Evolutionary conservation across 495 filamentous ascomycete genomes (phyloP).

Genomic region (Glarea lozoyensis): DNA sequence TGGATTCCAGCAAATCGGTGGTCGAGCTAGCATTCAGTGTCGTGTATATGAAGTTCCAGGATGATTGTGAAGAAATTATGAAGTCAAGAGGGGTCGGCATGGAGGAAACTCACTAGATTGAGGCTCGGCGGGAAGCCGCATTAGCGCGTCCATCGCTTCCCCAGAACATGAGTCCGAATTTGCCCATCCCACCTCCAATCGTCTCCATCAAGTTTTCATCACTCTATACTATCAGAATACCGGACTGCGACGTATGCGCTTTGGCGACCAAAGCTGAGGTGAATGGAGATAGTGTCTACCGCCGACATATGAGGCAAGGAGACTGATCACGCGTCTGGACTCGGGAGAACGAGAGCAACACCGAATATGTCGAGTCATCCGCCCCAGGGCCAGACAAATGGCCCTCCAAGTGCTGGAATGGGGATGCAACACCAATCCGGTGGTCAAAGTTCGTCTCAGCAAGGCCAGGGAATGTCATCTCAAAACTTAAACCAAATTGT

Average conservation of each 20-base stretch:
- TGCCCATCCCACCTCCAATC: background rate
- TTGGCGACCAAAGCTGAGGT: background rate
- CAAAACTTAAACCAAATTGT: constrained; percentile 96
- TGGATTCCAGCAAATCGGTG: too few relatives aligned
- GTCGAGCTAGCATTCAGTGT: too few relatives aligned
- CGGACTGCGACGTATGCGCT: too few relatives aligned
- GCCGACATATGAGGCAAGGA: too few relatives aligned
- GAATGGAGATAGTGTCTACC: too few relatives aligned
- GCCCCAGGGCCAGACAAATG: constrained; percentile 34
- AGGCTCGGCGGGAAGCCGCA: constrained; percentile 19
- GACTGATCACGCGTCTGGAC: too few relatives aligned
- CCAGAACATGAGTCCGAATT: too few relatives aligned
- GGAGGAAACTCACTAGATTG: background rate
- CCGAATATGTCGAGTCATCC: constrained; percentile 22
- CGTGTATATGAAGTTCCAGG: too few relatives aligned
- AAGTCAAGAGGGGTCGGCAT: too few relatives aligned
- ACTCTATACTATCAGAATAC: background rate
- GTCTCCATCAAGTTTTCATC: background rate
- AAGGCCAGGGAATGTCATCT: constrained; percentile 50
- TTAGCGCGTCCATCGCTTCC: constrained; percentile 8
- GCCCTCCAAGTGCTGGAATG: constrained; percentile 39
- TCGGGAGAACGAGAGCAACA: too few relatives aligned
- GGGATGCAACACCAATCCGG: constrained; percentile 42
- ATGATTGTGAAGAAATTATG: too few relatives aligned
- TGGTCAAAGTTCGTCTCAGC: constrained; percentile 30